Percentiles rank a stretch among this genome's conserved stretches.
Evolutionary conservation across 2,329 filamentous ascomycete genomes (phyloP).

Genomic region (Xylariales sp.): DNA sequence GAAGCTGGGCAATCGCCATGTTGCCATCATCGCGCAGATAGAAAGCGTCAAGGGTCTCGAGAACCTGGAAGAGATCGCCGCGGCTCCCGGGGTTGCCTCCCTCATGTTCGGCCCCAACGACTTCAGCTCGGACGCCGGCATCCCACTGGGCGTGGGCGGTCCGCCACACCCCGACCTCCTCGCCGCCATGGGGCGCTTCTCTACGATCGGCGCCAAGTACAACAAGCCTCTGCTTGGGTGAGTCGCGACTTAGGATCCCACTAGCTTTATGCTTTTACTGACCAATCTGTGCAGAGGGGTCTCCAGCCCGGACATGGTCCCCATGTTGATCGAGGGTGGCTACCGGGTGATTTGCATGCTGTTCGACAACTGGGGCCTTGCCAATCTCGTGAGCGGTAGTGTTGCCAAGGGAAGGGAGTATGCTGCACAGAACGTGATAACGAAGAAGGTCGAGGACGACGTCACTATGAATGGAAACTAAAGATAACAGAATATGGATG

Average conservation of each 20-base stretch:
- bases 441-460: too few species aligned
- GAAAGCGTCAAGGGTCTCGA: constrained; percentile 17
- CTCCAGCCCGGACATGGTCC: constrained; percentile 33
- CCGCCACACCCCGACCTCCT: constrained; percentile 6
- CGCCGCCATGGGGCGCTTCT: constrained; percentile 11
- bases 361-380: constrained; percentile 12
- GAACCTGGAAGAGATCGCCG: constrained; percentile 18
- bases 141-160: constrained; percentile 7
- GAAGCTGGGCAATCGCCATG: constrained; percentile 15
- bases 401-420: constrained; percentile 5
- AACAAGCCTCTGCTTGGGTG: constrained; percentile 16
- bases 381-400: constrained; percentile 5
- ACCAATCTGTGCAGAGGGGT: neutral
- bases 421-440: too few species aligned
- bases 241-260: neutral
- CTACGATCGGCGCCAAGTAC: constrained; percentile 6
- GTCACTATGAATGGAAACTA: too few species aligned
- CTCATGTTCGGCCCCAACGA: constrained; percentile 16
- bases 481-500: too few species aligned
- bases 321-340: constrained; percentile 10
- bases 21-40: constrained; percentile 16
- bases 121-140: constrained; percentile 11
- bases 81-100: constrained; percentile 9
- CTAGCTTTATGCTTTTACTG: neutral
- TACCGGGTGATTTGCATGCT: constrained; percentile 9